Evolutionary conservation across 306 rosid genomes (phyloP), one percentile per base, ranked within the genome.

Genomic region (Fagus crenata): DNA sequence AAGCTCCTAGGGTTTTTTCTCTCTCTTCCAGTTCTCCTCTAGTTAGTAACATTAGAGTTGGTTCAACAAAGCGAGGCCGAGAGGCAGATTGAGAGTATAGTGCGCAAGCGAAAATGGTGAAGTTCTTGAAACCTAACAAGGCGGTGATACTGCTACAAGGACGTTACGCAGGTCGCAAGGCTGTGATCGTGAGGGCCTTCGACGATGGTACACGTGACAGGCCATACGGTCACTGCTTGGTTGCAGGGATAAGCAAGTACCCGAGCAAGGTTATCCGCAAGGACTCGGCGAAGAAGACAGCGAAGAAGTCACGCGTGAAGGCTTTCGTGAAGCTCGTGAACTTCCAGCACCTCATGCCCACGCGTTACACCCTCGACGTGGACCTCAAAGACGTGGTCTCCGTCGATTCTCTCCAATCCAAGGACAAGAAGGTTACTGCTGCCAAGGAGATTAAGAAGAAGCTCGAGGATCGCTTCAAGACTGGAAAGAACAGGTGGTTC

Each of bases 401-500:
- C n/a, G 39, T 46, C 28, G 89, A 86, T 4, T 67, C 9, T 0
- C 81, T 86, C 6, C 42, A 42, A 5, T 36, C 80, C 1, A 78
- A 74, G 80, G 87, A 86, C 5, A 86, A 78, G 74, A 86, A 83
- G 80, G 78, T 84, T 1, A 60, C 84, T 0, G 78, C 84, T 0
- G 72, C 83, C 49, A 83, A 86, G 77, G 87, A 86, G 79, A 55
- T 81, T 14, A 86, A 86, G 72, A 77, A 78, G 77, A 61, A 83
- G 32, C 51, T 83, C 4, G 81, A 86, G 79, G 85, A 81, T 4
- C 43, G 85, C 68, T 84, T 81, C 72, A 84, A 84, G 75, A 49
- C 89, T 9, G 87, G 89, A 0, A 83, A 83, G 75, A 83, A 86
- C 53, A 6, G 87, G 56, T 86, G 89, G 89, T 86, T 86, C 73